These are phyloP conservation scores for Takashimella koratensis DNA, from an alignment of 1,284 basidiomycete species.

Conservation along the genomic window DNA sequence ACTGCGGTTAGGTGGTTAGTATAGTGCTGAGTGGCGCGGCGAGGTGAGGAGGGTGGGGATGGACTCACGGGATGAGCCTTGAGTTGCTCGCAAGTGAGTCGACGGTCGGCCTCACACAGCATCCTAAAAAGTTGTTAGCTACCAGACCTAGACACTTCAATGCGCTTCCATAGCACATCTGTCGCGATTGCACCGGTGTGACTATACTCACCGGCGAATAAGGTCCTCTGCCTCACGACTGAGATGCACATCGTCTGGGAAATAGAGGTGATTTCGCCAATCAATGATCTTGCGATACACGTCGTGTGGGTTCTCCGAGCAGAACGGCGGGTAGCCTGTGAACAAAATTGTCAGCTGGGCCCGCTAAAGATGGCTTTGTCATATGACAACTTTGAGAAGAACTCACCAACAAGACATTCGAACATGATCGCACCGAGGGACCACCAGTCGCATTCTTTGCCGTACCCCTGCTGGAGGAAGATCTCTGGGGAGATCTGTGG, in stretches of 20 bases:
- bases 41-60: neutral
- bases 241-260: slow-evolving; percentile 95
- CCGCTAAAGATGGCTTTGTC: neutral
- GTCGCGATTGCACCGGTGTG: slow-evolving; percentile 5
- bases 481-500: slow-evolving; percentile 87
- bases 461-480: slow-evolving; percentile 95
- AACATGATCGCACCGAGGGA: slow-evolving; percentile 97
- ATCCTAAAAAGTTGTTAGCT: slow-evolving; percentile 51
- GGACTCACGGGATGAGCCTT: slow-evolving; percentile 68
- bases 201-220: slow-evolving; percentile 61
- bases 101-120: slow-evolving; percentile 77
- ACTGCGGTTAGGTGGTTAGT: slow-evolving; percentile 45
- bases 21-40: neutral
- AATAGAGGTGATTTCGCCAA: slow-evolving; percentile 84
- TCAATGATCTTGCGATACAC: slow-evolving; percentile 99
- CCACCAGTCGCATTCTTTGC: slow-evolving; percentile 99
- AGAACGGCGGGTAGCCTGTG: slow-evolving; percentile 85
- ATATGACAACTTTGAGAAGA: neutral
- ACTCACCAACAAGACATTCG: slow-evolving; percentile 81
- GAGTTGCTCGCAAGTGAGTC: slow-evolving; percentile 80
- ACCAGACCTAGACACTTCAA: too few relatives aligned
- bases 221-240: slow-evolving; percentile 89
- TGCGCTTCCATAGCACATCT: too few relatives aligned
- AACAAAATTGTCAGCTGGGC: neutral
- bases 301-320: slow-evolving; percentile 94